These are phyloP conservation scores for Monilinia polystroma DNA, from an alignment of 2,329 filamentous ascomycete genomes.

Conservation along the genomic window DNA sequence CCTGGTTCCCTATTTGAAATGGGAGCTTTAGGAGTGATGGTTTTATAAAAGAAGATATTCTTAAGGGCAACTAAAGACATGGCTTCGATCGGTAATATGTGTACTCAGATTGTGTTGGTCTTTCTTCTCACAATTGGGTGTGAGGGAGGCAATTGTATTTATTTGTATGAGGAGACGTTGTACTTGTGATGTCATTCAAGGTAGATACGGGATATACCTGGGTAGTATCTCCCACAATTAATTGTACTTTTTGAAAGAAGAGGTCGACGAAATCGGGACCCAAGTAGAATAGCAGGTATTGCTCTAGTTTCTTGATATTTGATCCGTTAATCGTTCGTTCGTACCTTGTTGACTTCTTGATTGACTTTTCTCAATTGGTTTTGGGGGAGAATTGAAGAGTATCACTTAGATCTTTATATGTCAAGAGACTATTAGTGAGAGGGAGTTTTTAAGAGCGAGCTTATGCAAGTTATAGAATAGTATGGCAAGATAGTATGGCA, in stretches of 20 bases:
- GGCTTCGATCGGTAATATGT: constrained; percentile 23
- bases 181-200: constrained; percentile 7
- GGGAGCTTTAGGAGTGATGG: constrained; percentile 22
- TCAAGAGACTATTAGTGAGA: neutral
- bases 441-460: neutral
- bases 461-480: neutral
- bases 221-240: neutral
- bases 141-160: neutral
- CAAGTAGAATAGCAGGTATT: too few relatives aligned
- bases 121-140: neutral
- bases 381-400: neutral
- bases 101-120: neutral
- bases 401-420: constrained; percentile 13
- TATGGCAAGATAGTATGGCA: too few relatives aligned
- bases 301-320: neutral
- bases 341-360: neutral
- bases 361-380: neutral
- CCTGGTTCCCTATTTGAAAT: constrained; percentile 1
- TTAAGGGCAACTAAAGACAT: constrained; percentile 40
- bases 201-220: neutral
- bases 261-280: too few relatives aligned
- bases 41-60: constrained; percentile 38
- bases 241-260: constrained; percentile 1
- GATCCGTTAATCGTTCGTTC: neutral
- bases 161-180: constrained; percentile 3